Base-by-base conservation (phyloP, 805 yeast genomes). In the Komagataella mondaviorum region DNA sequence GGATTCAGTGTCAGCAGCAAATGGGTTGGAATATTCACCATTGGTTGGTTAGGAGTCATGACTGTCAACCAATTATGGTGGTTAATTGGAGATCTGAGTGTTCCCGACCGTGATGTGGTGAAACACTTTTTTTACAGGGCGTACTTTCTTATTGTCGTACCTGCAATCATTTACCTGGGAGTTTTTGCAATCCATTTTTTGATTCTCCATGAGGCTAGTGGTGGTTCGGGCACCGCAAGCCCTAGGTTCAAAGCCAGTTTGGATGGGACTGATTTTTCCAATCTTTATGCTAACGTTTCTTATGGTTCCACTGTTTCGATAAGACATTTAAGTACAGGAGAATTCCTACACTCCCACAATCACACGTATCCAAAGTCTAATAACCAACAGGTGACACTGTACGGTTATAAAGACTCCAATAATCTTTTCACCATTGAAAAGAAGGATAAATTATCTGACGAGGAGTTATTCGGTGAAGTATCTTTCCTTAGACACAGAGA, bases 311-410 rank as follows among this genome's bases (percentile, higher is more conserved):
- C 78, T 0, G 73, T 91, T 22, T 77, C 86, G 17, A 56, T 91
- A 36, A 82, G 91, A 55, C 96, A 91, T 63, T 61, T 67, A 23
- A 73, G 77, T 51, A 79, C 87, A 1, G 95, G 93, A 18, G 83
- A 83, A 1, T 91, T 88, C 63, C 68, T 91, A 55, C 95, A 88
- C 64, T 85, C 96, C 1, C 91, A 88, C 63, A 69, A 76, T 46
- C 73, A 69, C 57, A 64, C 70, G 4, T 88, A 86, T 64, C 77
- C 78, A 49, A 65, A 76, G 2, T 75, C 88, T 1, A 66, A 74
- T 20, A 82, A 83, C 60, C 96, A 88, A 64, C 91, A 87, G 64
- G 88, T 91, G 20, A 79, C 96, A 0, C 70, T 87, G 49, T 80
- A 83, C 55, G 78, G 79, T 17, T 78, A 72, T 59, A 75, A 74